A percentile compares a stretch with the other conserved stretches of the same genome.
These are phyloP conservation scores for Hypoxylon intermedium DNA, from an alignment of 495 filamentous ascomycete genomes.

Conservation along the genomic window DNA sequence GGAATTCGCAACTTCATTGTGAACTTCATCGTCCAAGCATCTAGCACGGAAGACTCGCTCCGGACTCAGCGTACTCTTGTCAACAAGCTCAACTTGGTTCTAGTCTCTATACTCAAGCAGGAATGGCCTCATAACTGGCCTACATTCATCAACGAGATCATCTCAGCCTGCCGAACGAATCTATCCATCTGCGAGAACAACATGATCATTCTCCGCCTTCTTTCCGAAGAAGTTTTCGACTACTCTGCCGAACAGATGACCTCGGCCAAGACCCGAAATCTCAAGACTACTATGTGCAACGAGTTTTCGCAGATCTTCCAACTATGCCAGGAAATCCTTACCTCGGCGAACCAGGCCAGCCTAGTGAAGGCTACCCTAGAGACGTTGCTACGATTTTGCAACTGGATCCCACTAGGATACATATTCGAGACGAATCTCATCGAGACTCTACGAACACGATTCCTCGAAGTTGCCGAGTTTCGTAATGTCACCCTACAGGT, in stretches of 20 bases:
- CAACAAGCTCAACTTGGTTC: constrained; percentile 96
- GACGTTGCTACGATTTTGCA: constrained; percentile 92
- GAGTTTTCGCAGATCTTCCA: constrained; percentile 98
- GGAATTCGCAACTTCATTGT: constrained; percentile 99
- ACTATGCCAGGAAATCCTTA: constrained; percentile 91
- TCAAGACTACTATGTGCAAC: constrained; percentile 97
- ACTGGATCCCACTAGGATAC: constrained; percentile 98
- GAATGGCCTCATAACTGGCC: constrained; percentile 99
- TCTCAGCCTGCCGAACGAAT: constrained; percentile 90
- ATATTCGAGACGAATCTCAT: constrained; percentile 98
- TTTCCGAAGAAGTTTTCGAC: constrained; percentile 98
- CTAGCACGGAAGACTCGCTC: constrained; percentile 83
- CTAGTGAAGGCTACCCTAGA: constrained; percentile 93
- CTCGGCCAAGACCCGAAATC: constrained; percentile 88
- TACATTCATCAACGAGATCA: constrained; percentile 99
- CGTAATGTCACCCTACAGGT: constrained; percentile 96
- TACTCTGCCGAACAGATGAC: constrained; percentile 99
- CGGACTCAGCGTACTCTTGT: constrained; percentile 82
- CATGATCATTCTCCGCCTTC: constrained; percentile 94
- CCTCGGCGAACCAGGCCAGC: constrained; percentile 83
- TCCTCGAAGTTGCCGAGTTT: constrained; percentile 89
- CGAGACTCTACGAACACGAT: constrained; percentile 87
- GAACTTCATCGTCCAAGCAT: constrained; percentile 93
- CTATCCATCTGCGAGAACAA: constrained; percentile 99
- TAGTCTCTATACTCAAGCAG: constrained; percentile 97